Base-by-base conservation (phyloP, 257 asterid species). In the Henckelia pumila region DNA sequence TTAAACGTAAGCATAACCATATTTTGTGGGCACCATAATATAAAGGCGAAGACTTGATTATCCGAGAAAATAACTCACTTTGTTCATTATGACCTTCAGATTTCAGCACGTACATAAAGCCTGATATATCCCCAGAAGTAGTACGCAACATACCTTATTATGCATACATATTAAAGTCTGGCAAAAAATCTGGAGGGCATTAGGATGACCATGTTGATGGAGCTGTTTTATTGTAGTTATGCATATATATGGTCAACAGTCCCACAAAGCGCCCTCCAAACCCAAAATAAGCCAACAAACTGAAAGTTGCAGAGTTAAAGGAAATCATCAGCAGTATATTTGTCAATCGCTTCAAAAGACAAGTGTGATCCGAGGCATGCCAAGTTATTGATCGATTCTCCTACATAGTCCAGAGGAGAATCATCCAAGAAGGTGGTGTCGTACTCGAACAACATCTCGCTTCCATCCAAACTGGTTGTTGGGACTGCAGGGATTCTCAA, bases 391-490 rank as follows among this genome's bases (percentile, higher is more conserved):
- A 80, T 67, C 0, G 76, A 28, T 5, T 63, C 83, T 57, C 85
- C 88, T 32, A 60, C 56, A 70, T 80, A 83, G 29, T 77, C 71
- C 10, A 83, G 77, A 22, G 88, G 85, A 7, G 85, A 80, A 53
- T 83, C 81, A 10, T 83, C 82, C 56, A 77, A 20, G 81, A 70
- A 80, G 21, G 67, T 60, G 3, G 66, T 40, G 8, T 80, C 77
- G 21, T 82, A 82, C 20, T 59, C 85, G 3, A 77, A 80, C 7
- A 74, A 4, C 52, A 64, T 20, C 1, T 68, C 73, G 11, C 37
- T 20, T 6, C 37, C 68, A 3, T 25, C 71, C 13, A 75, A 47
- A 19, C n/a, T 20, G 2, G 70, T 47, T 14, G n/a, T 6, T 40
- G 50, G 69, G 56, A 55, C 61, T 56, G 59, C 73, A 4, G 61